Evolutionary conservation across 768 basidiomycete genomes (phyloP), one percentile per base, ranked within the genome.

Genomic region (Hypholoma fasciculare): DNA sequence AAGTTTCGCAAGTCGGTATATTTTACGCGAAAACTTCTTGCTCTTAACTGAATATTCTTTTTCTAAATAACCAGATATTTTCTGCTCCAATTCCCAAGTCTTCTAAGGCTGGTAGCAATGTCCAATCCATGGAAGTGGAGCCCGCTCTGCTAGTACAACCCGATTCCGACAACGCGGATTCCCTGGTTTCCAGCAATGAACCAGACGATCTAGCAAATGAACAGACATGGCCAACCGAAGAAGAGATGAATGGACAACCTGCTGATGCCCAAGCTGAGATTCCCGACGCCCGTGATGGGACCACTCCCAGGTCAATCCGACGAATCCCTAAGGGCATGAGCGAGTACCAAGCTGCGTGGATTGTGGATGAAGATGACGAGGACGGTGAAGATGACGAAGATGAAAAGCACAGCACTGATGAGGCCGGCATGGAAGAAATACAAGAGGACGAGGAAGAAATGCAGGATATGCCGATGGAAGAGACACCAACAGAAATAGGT

Each of bases 191-290:
- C 1, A 88, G 83, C 50, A 95, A 96, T 69, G 86, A 91, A 20
- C 92, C 90, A 4, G 95, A 98, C 65, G 88, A 92, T 56, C 81
- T 97, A 72, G 85, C 82, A 37, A 97, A 96, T 69, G 96, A 99
- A 66, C 96, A 99, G 71, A 99, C 96, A 0, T 98, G 96, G 96
- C 96, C 96, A 0, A 96, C 94, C 0, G 94, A 98, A 70, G 96
- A 98, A 67, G 96, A 98, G 70, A 92, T 98, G 88, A 77, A 76
- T 19, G 81, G 73, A 6, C 74, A 51, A 0, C 59, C 62, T 3
- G 70, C 61, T 4, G 62, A 68, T 27, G 54, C 58, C n/a, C 70
- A 76, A 42, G 64, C 69, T 14, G 66, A 70, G 3, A 68, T 91
- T 14, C 87, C 90, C 2, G 88, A 89, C 61, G 91, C 91, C 0